phyloP scores from a whole-genome alignment of 805 yeast species.

The Isabelozyma pseudorhagii region DNA sequence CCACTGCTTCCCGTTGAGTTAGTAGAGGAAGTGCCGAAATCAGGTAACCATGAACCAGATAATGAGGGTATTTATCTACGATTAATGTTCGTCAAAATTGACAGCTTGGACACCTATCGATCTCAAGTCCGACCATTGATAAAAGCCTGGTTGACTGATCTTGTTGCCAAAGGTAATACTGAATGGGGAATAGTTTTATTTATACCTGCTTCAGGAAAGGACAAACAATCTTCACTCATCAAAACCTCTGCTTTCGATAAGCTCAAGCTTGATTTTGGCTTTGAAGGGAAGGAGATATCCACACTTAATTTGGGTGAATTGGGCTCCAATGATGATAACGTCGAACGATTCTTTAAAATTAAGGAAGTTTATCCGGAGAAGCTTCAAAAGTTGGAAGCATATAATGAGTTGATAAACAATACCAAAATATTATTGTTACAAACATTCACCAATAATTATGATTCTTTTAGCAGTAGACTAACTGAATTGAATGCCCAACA shows the following conservation, averaged over 20 bases:
- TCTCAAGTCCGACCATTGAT: slow-evolving; percentile 78
- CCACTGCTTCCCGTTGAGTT: slow-evolving; percentile 53
- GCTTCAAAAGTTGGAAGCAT: slow-evolving; percentile 46
- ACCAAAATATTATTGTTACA: slow-evolving; percentile 49
- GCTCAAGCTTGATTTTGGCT: slow-evolving; percentile 49
- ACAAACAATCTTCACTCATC: slow-evolving; percentile 33
- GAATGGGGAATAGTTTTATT: slow-evolving; percentile 63
- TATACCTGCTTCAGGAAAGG: slow-evolving; percentile 37
- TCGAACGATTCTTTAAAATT: slow-evolving; percentile 39
- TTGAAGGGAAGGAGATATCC: slow-evolving; percentile 33
- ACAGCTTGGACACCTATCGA: slow-evolving; percentile 70
- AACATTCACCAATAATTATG: slow-evolving; percentile 43
- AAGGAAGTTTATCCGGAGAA: slow-evolving; percentile 30
- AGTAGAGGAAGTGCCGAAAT: slow-evolving; percentile 54
- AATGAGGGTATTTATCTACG: slow-evolving; percentile 51
- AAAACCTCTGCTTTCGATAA: slow-evolving; percentile 53
- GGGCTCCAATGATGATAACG: slow-evolving; percentile 10
- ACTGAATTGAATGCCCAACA: background rate
- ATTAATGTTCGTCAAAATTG: slow-evolving; percentile 65
- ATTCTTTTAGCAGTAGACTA: slow-evolving; percentile 5
- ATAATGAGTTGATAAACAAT: slow-evolving; percentile 43
- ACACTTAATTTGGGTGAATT: slow-evolving; percentile 1
- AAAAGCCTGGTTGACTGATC: slow-evolving; percentile 67
- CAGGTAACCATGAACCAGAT: slow-evolving; percentile 24
- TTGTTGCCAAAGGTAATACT: slow-evolving; percentile 38